phyloP scores from a whole-genome alignment of 2,329 filamentous ascomycete species.

The Venturia effusa region DNA sequence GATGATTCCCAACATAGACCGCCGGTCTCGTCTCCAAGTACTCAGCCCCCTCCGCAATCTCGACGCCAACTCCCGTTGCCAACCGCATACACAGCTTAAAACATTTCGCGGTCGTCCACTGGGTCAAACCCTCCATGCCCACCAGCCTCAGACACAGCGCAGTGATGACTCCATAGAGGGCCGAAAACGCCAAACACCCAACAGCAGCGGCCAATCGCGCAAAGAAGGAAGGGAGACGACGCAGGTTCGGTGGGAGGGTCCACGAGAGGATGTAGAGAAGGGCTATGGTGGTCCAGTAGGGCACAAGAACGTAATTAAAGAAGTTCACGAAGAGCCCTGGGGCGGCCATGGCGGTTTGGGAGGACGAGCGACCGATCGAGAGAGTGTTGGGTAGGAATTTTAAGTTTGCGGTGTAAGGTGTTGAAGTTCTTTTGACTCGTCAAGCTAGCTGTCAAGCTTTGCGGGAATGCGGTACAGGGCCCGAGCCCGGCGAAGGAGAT shows the following conservation, averaged over 20 bases:
- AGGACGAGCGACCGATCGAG: neutral
- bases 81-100: slow-evolving; percentile 73
- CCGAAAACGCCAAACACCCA: neutral
- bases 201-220: slow-evolving; percentile 12
- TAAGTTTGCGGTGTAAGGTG: neutral
- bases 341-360: neutral
- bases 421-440: neutral
- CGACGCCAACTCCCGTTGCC: slow-evolving; percentile 68
- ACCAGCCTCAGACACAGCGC: slow-evolving; percentile 1
- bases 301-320: slow-evolving; percentile 3
- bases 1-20: slow-evolving; percentile 90
- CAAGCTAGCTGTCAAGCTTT: neutral
- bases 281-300: neutral
- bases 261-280: slow-evolving; percentile 6
- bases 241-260: neutral
- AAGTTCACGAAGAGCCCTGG: neutral
- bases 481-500: neutral
- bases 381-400: neutral
- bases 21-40: slow-evolving; percentile 49
- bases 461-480: neutral
- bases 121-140: slow-evolving; percentile 57
- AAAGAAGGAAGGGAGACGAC: slow-evolving; percentile 7
- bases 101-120: slow-evolving; percentile 70
- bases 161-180: slow-evolving; percentile 10
- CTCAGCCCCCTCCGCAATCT: slow-evolving; percentile 46